Evolutionary conservation across 768 basidiomycete genomes (phyloP), one percentile per base, ranked within the genome.

Genomic region (Coprinellus aureogranulatus): DNA sequence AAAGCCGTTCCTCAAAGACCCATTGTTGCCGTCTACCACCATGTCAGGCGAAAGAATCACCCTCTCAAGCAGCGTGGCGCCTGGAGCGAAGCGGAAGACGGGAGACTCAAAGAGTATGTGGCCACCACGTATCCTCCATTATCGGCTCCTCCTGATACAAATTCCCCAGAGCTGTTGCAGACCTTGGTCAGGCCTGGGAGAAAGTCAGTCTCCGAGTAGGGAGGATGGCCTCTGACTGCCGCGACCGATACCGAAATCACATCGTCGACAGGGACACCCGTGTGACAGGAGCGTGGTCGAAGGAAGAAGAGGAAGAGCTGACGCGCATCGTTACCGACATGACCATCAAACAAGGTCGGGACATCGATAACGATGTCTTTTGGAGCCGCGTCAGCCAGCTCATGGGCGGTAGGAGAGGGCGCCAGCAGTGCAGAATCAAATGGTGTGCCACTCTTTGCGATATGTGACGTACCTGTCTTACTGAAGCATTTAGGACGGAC

Each of bases 341-440:
- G 81, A 90, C 87, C 1, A 70, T 87, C 40, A 78, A 82, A 53
- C 81, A 86, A 68, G 89, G 89, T n/a, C 85, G 83, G 65, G 81
- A 88, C 62, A 70, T 84, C 53, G 90, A 91, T 55, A 85, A 83
- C 53, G 91, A 93, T 60, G 84, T 92, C 31, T 92, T 91, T 71
- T 94, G 92, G 92, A 83, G 85, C 16, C 78, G 79, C 53, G 89
- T 94, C 39, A 86, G 86, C 60, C 81, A 87, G 49, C 78, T 80
- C 46, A 93, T 94, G 92, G 88, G 85, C 39, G 83, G 85, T 23
- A 87, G 70, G 48, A 81, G 92, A 49, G 85, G 86, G 34, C 79
- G 91, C 61, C 89, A 92, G 64, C 92, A 94, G 68, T 93, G 92
- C 74, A 81, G 92, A 48, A 89, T 89, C 44, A 94, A 94, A 81